Base-by-base conservation (phyloP, 106 monocot genomes). In the Allium sativum region DNA sequence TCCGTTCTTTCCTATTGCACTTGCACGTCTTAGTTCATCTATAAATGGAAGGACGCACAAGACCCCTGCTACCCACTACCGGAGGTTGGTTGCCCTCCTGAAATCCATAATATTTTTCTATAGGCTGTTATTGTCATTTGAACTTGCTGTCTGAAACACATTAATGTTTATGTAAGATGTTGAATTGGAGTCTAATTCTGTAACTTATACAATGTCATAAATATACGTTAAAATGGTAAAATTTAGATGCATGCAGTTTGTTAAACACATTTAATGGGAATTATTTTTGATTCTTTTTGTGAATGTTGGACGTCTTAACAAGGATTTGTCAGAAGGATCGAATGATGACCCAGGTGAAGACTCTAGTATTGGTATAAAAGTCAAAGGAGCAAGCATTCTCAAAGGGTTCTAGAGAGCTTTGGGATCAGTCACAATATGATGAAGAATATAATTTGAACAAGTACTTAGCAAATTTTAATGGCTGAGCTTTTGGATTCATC, bases 401-500 rank as follows among this genome's bases (percentile, higher is more conserved):
- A 70, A 66, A 66, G 90, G 86, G 7, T 71, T 95, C 7, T n/a
- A 86, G 61, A 15, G 90, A 95, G 72, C 86, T 95, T n/a, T 90
- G 90, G 90, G 94, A 90, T 62, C 86, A 90, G 47, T 90, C 94
- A 47, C 94, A 95, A 59, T 90, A 95, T 52, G 65, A 71, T 0
- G 82, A 93, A 9, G 94, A 95, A 51, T 95, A 83, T 70, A 71
- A 95, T 77, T 76, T 95, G 64, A 67, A 40, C 73, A 71, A 73
- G 42, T 95, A 90, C 61, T 74, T 90, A 48, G 67, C 71, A 62
- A 90, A 87, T 70, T 81, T 95, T 43, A 81, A 81, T 66, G 74
- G 78, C 72, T 89, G 70, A 89, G 54, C 16, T 20, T 55, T 21
- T 18, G 19, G 22, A 43, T 51, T 14, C 10, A 42, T 7, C n/a